Evolutionary conservation across 441 rosid genomes (phyloP), one percentile per base, ranked within the genome.

Genomic region (Adansonia grandidieri): DNA sequence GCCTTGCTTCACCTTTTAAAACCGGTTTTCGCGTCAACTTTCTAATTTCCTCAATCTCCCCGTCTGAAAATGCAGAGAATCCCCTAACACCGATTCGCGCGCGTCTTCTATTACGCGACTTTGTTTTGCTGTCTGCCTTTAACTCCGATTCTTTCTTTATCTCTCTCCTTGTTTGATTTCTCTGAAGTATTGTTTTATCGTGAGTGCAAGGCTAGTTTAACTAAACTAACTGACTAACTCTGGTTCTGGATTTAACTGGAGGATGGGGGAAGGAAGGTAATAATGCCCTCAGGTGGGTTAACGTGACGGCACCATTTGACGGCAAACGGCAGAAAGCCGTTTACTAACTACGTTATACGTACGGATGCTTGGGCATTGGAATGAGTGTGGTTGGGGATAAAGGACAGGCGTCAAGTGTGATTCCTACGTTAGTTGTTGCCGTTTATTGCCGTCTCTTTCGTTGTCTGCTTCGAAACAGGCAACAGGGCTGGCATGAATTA

Each of bases 391-490:
- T 10, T 11, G 61, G 79, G 83, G 82, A 32, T 75, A 82, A 82
- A 79, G 85, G 85, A 44, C 37, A 51, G 69, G 50, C 50, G 71
- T 78, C 71, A 48, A 19, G 66, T 72, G 1, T 17, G 22, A 6
- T 4, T 24, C 10, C 14, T 65, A 17, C 84, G 87, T 84, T 67
- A 11, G 19, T 8, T 24, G 10, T 7, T 22, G 73, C 82, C 87
- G 89, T 89, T 86, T 78, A 22, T 72, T 72, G 83, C 88, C 90
- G 94, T 88, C 88, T 78, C 79, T 82, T 74, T 85, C 78, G 73
- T 84, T 86, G 93, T 89, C 86, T 90, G 91, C 87, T 91, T 87
- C 84, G 86, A 78, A 82, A 87, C 92, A 88, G 88, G 92, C 91
- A 90, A 88, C 90, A 86, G 74, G 79, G 86, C 20, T 90, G 85